Evolutionary conservation across 345 rosid species (phyloP), one percentile per base, ranked within the genome.

Genomic region (Populus simonii): DNA sequence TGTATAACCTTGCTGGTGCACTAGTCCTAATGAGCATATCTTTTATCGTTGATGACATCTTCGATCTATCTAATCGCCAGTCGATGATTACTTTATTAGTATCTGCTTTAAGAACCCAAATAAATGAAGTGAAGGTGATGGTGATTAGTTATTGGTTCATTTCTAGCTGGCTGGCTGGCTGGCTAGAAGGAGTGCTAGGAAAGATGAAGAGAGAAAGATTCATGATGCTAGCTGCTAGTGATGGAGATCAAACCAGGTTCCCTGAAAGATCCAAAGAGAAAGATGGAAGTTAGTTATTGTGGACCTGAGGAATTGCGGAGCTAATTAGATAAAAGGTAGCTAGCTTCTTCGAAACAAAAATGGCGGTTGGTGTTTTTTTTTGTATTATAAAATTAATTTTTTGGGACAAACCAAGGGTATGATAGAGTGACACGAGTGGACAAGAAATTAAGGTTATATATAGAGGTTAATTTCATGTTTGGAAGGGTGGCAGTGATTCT

Each of bases 391-490:
- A 12, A 55, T 47, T 47, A 18, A 0, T 75, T n/a, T n/a, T 47
- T 70, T 6, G 11, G 10, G 41, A 39, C 45, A 61, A 74, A 49
- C 59, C 55, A 17, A 68, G 72, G 25, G n/a, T 8, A 10, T 36
- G 88, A 83, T 66, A 13, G 55, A 70, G 75, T 75, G 85, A 84
- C 82, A 75, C 49, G 90, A 82, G 88, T 84, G 89, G 94, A 77
- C 69, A 67, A 2, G 77, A 73, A 55, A 81, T 74, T 75, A 59
- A 72, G 66, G 86, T 33, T 5, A 75, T 75, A 70, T 0, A 74
- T 47, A 7, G 79, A 33, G 36, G 36, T 33, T 33, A 33, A 33
- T 33, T 33, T 2, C 2, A 1, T 29, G 29, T 29, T 1, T 29
- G 29, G 29, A 29, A 29, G 0, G 29, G 29, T 29, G 0, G 25